These are phyloP conservation scores for Boletus patriciae DNA, from an alignment of 768 basidiomycete species.

Conservation along the genomic window DNA sequence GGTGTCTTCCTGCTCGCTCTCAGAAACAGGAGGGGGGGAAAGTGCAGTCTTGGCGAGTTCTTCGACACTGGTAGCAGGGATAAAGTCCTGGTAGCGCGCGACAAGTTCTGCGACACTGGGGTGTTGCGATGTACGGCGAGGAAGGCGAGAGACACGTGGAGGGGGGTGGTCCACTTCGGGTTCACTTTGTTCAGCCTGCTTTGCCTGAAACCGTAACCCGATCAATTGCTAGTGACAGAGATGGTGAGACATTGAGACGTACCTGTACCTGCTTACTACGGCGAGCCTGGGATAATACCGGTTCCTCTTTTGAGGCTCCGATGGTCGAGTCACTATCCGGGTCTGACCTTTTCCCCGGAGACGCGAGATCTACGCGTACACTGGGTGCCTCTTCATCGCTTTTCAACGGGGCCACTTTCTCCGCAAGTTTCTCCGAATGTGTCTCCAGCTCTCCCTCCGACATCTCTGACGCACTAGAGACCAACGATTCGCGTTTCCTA, in stretches of 20 bases:
- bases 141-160: conserved; percentile 56
- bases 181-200: conserved; percentile 26
- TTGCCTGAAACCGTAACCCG: conserved; percentile 13
- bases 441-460: conserved; percentile 59
- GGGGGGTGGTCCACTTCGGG: conserved; percentile 19
- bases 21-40: conserved; percentile 61
- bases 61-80: conserved; percentile 70
- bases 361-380: conserved; percentile 7
- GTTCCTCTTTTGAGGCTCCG: conserved; percentile 47
- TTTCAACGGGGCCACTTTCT: conserved; percentile 17
- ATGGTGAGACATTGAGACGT: conserved; percentile 7
- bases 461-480: conserved; percentile 70
- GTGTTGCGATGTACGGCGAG: conserved; percentile 54
- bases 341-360: conserved; percentile 48
- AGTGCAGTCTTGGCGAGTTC: conserved; percentile 72
- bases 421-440: conserved; percentile 23
- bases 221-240: conserved; percentile 6
- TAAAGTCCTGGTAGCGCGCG: conserved; percentile 74
- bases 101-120: conserved; percentile 84
- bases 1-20: conserved; percentile 74
- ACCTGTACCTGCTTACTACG: conserved; percentile 35
- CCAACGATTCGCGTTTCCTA: conserved; percentile 54
- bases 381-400: conserved; percentile 19
- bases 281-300: conserved; percentile 13
- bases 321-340: conserved; percentile 86